Conservation (phyloP, 768 basidiomycete genomes). For the Auricularia sp. region DNA sequence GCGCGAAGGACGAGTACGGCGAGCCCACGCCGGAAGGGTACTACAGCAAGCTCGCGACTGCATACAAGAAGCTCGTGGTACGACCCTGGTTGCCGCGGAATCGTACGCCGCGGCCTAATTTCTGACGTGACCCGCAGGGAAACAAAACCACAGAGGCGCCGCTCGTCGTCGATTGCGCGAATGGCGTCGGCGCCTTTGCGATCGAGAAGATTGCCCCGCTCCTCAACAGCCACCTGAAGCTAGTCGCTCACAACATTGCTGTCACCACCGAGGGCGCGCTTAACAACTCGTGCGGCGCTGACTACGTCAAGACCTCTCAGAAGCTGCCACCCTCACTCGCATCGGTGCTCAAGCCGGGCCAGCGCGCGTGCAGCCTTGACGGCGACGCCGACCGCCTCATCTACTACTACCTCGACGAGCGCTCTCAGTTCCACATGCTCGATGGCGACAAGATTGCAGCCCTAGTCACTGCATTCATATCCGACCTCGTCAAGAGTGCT, state of each 20-base stretch:
- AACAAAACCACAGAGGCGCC: constrained; percentile 48
- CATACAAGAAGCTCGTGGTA: constrained; percentile 84
- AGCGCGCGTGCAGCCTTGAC: constrained; percentile 88
- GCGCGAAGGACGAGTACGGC: constrained; percentile 68
- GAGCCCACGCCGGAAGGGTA: constrained; percentile 77
- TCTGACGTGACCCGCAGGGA: constrained; percentile 29
- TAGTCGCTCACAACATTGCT: constrained; percentile 62
- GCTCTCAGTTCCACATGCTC: constrained; percentile 74
- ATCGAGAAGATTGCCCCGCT: constrained; percentile 50
- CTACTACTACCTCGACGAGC: constrained; percentile 83
- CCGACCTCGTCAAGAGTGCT: constrained; percentile 77
- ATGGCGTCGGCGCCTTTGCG: constrained; percentile 83
- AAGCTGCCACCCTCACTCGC: constrained; percentile 69
- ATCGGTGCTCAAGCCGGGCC: constrained; percentile 51
- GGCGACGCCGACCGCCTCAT: constrained; percentile 97
- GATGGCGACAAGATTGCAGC: constrained; percentile 98
- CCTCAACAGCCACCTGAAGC: constrained; percentile 48
- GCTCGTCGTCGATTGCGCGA: constrained; percentile 92
- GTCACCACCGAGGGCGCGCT: constrained; percentile 58
- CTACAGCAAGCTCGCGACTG: constrained; percentile 64
- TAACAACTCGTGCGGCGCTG: constrained; percentile 86
- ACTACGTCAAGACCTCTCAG: constrained; percentile 93
- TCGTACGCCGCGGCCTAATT: not conserved
- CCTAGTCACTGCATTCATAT: constrained; percentile 85
- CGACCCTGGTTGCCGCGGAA: constrained; percentile 21